phyloP scores from a whole-genome alignment of 306 rosid species.

The Begonia fuchsioides region DNA sequence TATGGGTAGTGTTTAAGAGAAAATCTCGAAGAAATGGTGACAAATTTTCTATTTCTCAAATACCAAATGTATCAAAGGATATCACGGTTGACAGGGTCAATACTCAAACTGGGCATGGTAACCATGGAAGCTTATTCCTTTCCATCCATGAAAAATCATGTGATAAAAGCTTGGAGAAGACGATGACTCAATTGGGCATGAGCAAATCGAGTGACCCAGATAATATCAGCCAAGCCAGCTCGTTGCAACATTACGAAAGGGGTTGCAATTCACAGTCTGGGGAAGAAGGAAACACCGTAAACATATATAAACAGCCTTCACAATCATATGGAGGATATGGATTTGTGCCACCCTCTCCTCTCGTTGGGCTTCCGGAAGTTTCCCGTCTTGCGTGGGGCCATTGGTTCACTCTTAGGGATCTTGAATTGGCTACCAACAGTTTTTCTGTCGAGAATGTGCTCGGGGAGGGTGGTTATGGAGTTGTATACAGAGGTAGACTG shows the following conservation, averaged over 20 bases:
- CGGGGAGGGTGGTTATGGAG: constrained; percentile 97
- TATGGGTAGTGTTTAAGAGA: constrained; percentile 77
- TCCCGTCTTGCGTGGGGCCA: constrained; percentile 99
- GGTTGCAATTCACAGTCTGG: constrained; percentile 64
- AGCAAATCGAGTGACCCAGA: constrained; percentile 63
- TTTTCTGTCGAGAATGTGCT: constrained; percentile 56
- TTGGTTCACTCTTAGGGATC: constrained; percentile 97
- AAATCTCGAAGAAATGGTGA: constrained; percentile 57
- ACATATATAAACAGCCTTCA: constrained; percentile 38
- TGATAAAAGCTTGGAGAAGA: constrained; percentile 53
- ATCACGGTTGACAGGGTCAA: constrained; percentile 68
- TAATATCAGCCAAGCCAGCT: constrained; percentile 70
- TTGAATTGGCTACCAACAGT: constrained; percentile 56
- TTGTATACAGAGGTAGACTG: constrained; percentile 75
- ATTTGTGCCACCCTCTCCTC: constrained; percentile 63
- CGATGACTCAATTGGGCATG: constrained; percentile 38
- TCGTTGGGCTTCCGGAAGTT: constrained; percentile 76
- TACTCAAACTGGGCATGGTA: constrained; percentile 38
- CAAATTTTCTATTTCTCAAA: constrained; percentile 44
- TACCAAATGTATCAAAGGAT: constrained; percentile 76
- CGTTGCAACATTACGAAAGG: constrained; percentile 67
- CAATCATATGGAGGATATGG: constrained; percentile 48
- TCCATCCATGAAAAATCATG: constrained; percentile 36
- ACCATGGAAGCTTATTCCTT: constrained; percentile 30
- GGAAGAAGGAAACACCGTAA: constrained; percentile 85